Percentiles rank a stretch among this genome's conserved stretches.
These are phyloP conservation scores for Ceratocystis variospora DNA, from an alignment of 2,329 filamentous ascomycete genomes.

Conservation along the genomic window DNA sequence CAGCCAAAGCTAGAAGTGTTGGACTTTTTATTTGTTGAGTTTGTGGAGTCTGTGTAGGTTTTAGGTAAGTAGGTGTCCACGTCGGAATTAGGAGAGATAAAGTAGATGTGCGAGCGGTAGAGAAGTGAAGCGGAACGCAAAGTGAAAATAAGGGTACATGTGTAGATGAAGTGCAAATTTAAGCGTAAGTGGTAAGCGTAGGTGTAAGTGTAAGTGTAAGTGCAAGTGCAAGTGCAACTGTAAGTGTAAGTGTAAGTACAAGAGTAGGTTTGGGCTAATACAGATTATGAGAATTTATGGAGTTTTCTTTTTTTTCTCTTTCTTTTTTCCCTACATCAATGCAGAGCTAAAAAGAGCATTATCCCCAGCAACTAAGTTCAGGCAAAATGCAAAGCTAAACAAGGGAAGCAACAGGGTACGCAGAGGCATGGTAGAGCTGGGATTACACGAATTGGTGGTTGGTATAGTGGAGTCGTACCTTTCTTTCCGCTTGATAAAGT, in stretches of 20 bases:
- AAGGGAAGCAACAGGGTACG: background rate
- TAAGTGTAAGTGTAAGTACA: background rate
- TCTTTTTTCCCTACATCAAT: too few relatives aligned
- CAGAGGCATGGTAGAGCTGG: background rate
- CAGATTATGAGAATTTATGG: background rate
- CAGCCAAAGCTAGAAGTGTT: background rate
- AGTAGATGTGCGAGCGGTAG: too few relatives aligned
- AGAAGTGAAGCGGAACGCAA: too few relatives aligned
- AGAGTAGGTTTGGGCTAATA: background rate
- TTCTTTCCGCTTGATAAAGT: slow-evolving; percentile 10
- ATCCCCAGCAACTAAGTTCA: slow-evolving; percentile 1
- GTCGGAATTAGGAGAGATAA: too few relatives aligned
- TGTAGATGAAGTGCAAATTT: background rate
- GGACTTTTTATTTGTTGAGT: background rate
- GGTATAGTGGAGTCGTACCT: slow-evolving; percentile 5
- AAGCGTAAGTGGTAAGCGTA: background rate
- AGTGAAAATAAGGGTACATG: background rate
- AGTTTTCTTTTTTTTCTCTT: background rate
- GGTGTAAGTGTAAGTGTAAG: background rate
- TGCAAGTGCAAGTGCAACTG: background rate
- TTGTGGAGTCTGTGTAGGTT: background rate
- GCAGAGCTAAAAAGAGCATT: background rate
- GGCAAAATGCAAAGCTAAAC: background rate
- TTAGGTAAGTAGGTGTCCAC: background rate
- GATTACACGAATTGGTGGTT: slow-evolving; percentile 10